Evolutionary conservation across 106 monocot species (phyloP).

Genomic region (Dioscorea dumetorum): DNA sequence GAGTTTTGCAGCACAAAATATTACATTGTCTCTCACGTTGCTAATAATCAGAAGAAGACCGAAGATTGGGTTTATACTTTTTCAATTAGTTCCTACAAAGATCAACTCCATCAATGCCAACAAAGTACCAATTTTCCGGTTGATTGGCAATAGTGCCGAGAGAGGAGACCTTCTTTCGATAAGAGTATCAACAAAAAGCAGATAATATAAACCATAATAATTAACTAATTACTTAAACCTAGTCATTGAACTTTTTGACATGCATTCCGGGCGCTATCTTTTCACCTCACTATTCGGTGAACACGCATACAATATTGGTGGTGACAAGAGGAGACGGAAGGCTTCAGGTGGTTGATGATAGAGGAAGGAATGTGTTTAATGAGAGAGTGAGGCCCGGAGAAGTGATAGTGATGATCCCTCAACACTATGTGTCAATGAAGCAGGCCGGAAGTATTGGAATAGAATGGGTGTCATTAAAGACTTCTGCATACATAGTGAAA

Average conservation of each 20-base stretch:
- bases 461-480: constrained; percentile 33
- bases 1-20: too few species aligned
- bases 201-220: too few species aligned
- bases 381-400: constrained; percentile 15
- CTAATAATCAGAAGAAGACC: too few species aligned
- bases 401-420: constrained; percentile 16
- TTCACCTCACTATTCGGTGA: constrained; percentile 19
- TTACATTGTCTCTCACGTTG: too few species aligned
- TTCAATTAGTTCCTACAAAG: too few species aligned
- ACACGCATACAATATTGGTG: constrained; percentile 21
- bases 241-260: too few species aligned
- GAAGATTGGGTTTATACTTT: too few species aligned
- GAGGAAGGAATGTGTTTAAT: constrained; percentile 11
- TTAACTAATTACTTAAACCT: too few species aligned
- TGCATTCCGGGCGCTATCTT: too few species aligned
- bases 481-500: constrained; percentile 4
- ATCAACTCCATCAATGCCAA: constrained; percentile 11
- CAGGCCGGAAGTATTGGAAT: constrained; percentile 15
- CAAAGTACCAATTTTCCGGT: constrained; percentile 17
- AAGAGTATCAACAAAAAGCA: too few species aligned
- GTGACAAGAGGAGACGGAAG: constrained; percentile 12
- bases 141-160: constrained; percentile 12
- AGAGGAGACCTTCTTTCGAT: not conserved
- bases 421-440: constrained; percentile 11
- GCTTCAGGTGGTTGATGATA: constrained; percentile 12